phyloP scores from a whole-genome alignment of 2,329 filamentous ascomycete genomes.

The Leptodontidium sp. region DNA sequence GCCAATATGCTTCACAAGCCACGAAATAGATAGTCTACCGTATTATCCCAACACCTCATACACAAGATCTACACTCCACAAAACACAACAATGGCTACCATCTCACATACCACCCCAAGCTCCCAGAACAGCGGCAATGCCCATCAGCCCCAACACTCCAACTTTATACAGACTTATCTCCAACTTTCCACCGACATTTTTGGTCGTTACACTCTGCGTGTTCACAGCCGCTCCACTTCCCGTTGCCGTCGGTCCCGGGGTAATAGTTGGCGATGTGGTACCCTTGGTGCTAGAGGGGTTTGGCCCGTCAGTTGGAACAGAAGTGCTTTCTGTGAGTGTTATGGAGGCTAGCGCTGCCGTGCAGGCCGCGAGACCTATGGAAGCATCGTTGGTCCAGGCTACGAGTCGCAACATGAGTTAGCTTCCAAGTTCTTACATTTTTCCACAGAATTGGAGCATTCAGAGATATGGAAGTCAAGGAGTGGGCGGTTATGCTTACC shows the following conservation, averaged over 20 bases:
- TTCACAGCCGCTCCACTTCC: not conserved
- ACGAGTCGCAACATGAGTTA: not conserved
- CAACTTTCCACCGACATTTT: not conserved
- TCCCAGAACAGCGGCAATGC: not conserved
- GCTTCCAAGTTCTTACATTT: not conserved
- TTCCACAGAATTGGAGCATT: not conserved
- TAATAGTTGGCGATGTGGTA: not conserved
- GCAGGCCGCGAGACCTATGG: not conserved
- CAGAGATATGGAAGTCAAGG: not conserved
- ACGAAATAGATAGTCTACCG: not conserved
- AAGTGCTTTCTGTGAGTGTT: not conserved
- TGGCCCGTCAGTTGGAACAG: not conserved
- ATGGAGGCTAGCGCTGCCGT: not conserved
- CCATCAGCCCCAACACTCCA: not conserved
- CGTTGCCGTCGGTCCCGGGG: not conserved
- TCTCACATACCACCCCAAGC: not conserved
- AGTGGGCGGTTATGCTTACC: not conserved
- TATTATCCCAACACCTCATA: not conserved
- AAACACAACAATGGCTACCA: not conserved
- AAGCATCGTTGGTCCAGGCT: constrained; percentile 2
- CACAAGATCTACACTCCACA: not conserved
- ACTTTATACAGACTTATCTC: not conserved
- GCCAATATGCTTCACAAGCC: not conserved
- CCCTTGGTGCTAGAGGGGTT: not conserved
- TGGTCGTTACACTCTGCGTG: not conserved